phyloP scores from a whole-genome alignment of 225 moss, liverwort and hornwort species.

The Physcomitrium patens region DNA sequence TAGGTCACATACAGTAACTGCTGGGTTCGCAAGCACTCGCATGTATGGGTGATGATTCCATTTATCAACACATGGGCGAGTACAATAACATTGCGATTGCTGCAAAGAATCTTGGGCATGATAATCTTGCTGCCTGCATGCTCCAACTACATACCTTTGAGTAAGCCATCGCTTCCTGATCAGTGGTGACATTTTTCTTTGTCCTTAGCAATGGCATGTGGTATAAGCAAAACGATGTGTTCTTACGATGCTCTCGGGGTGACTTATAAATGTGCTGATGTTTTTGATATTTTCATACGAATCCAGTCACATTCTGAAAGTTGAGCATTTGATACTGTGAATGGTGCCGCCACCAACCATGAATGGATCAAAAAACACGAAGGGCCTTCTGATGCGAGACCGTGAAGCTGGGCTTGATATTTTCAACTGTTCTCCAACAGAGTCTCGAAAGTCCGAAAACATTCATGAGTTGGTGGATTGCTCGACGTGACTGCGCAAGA shows the following conservation, averaged over 20 bases:
- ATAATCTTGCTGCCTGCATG: constrained; percentile 95
- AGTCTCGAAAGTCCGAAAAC: not conserved
- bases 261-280: not conserved
- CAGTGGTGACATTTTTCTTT: constrained; percentile 49
- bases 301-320: not conserved
- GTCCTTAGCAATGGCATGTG: not conserved
- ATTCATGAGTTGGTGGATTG: not conserved
- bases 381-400: not conserved
- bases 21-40: constrained; percentile 77
- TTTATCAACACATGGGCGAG: constrained; percentile 97
- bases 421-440: not conserved
- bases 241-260: not conserved
- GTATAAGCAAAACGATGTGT: not conserved
- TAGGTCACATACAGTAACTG: constrained; percentile 10
- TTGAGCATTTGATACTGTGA: not conserved
- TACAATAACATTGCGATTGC: constrained; percentile 96
- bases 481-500: constrained; percentile 82
- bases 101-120: constrained; percentile 86
- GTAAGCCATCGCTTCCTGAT: constrained; percentile 88
- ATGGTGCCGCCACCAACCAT: not conserved
- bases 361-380: not conserved
- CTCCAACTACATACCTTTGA: constrained; percentile 84
- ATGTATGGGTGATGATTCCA: constrained; percentile 97
- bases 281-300: not conserved
- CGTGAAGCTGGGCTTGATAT: not conserved